Base-by-base conservation (phyloP, 2,329 filamentous ascomycete genomes). In the Zymoseptoria tritici region DNA sequence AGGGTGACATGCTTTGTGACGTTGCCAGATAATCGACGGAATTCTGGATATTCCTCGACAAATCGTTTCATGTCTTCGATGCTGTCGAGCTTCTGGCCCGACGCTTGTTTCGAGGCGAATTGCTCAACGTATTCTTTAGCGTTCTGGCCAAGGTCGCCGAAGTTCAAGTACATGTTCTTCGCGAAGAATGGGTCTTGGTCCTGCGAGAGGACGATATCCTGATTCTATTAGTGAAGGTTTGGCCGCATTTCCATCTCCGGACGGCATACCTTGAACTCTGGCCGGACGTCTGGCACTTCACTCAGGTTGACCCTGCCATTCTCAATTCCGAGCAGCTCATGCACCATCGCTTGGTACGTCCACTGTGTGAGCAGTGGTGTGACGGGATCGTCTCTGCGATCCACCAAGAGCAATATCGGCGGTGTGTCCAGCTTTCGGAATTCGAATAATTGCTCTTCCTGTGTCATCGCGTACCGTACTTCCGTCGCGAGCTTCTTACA, bases 321-420 rank as follows among this genome's bases (percentile, higher is more conserved):
- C 60, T 89, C 85, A 66, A 99, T 96, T 4, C 94, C 94, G 11
- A 99, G 80, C 1, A 97, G 78, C 71, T 99, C 94, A 72, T 99
- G 94, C 0, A 99, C 94, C 92, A 99, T 99, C n/a, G 94, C 94
- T 76, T 99, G 94, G 71, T 99, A 99, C 24, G 94, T 99, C 94
- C 94, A 99, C 73, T 99, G 94, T 2, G 91, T 96, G 54, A 99
- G 81, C 9, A 99, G 79, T 0, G 94, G 94, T 3, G 94, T 99
- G 55, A 97, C 89, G 0, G 94, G 93, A 70, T 99, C 94, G 71
- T 97, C 92, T 73, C 94, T 85, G 50, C 94, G 85, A 75, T 99
- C 94, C 29, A 99, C 77, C 57, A 99, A 85, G 36, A 99, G 81
- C 13, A 99, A 80, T 67, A 99, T 92, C 0, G 95, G 94, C 8